Conservation (phyloP, 2,329 filamentous ascomycete genomes). For the Karstenula rhodostoma region DNA sequence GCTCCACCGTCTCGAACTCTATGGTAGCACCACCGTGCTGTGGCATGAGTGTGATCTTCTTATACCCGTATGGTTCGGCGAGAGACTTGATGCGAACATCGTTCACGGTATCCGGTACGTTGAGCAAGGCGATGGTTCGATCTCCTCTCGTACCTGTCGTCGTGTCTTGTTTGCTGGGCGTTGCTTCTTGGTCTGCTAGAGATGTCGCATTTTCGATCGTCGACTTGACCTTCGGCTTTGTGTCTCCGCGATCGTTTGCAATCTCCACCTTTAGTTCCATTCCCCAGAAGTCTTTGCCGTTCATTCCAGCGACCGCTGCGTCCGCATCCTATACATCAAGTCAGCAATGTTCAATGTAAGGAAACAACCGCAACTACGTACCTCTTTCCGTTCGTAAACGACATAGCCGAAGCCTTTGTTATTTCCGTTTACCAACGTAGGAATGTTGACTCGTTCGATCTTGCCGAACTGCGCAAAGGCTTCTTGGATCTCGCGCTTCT, state of each 20-base stretch:
- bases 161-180: constrained; percentile 24
- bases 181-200: constrained; percentile 48
- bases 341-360: background rate
- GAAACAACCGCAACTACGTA: background rate
- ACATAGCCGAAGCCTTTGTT: constrained; percentile 84
- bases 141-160: constrained; percentile 51
- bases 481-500: constrained; percentile 73
- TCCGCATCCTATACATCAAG: constrained; percentile 58
- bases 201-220: constrained; percentile 57
- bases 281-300: constrained; percentile 74
- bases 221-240: constrained; percentile 55
- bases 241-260: constrained; percentile 53
- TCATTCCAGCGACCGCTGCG: constrained; percentile 69
- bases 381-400: constrained; percentile 72
- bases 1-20: constrained; percentile 75
- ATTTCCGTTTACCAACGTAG: constrained; percentile 69
- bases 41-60: constrained; percentile 80
- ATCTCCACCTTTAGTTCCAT: constrained; percentile 71
- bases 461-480: constrained; percentile 79
- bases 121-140: constrained; percentile 81
- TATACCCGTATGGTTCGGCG: constrained; percentile 75
- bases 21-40: constrained; percentile 86
- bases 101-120: constrained; percentile 91
- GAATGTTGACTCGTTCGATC: constrained; percentile 75
- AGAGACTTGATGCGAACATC: constrained; percentile 80